Base-by-base conservation (phyloP, 2,329 filamentous ascomycete species). In the Paraphaeosphaeria minitans region DNA sequence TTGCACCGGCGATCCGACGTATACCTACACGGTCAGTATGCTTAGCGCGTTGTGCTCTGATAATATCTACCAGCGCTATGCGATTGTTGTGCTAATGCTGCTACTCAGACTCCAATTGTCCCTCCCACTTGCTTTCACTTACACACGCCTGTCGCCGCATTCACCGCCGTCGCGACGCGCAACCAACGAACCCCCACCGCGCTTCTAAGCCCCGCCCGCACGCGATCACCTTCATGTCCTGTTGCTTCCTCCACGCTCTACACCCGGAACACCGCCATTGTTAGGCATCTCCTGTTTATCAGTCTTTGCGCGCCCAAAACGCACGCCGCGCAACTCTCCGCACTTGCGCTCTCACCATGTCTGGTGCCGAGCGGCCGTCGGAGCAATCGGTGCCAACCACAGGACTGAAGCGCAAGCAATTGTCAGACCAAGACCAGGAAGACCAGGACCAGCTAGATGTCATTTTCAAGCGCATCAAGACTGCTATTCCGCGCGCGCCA, bases 381-480 rank as follows among this genome's bases (percentile, higher is more conserved):
- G 69, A 69, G 37, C 61, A 62, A 33, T 55, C 59, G 37, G 70
- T 67, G 31, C 67, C 67, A 10, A 70, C 67, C 54, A 68, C 72
- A 55, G 61, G 62, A 9, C 58, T 67, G 51, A 74, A 74, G 66
- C 69, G 68, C 66, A 66, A 66, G 56, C 57, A 57, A 35, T 55
- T 72, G 37, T 66, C 71, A 12, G 53, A 58, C 35, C 65, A 71
- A 58, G 74, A 75, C 43, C 71, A 74, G 41, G 66, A 70, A 43
- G 77, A 81, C 51, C 64, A 79, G 45, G 73, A 74, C 52, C 70
- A 70, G 47, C 71, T 82, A 51, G 76, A 82, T 60, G 61, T 62
- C 46, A 69, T 74, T 43, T 71, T 80, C 60, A 76, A 78, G 61
- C 80, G 79, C 71, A 79, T 82, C 66, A 76, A 75, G 64, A 67